Percentiles rank a stretch among this genome's conserved stretches.
These are phyloP conservation scores for Arachnomyces sp. DNA, from an alignment of 2,329 filamentous ascomycete species.

Conservation along the genomic window DNA sequence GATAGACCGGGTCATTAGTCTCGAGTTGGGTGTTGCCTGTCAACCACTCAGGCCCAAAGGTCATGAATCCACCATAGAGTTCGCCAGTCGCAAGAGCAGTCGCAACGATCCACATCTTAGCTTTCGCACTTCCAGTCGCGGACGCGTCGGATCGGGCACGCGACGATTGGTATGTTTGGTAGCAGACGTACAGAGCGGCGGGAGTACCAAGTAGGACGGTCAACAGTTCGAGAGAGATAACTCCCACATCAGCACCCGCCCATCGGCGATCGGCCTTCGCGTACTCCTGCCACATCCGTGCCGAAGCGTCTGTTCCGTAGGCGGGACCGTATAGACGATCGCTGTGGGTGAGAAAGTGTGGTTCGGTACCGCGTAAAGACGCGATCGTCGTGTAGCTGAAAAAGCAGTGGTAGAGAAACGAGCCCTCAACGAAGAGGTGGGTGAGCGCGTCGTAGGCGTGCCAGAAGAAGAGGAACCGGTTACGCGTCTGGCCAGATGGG, in stretches of 20 bases:
- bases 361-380: constrained; percentile 12
- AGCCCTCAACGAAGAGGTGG: constrained; percentile 84
- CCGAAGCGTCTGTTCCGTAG: constrained; percentile 49
- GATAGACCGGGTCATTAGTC: constrained; percentile 53
- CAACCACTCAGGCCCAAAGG: constrained; percentile 59
- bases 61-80: constrained; percentile 59
- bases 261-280: constrained; percentile 57
- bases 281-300: constrained; percentile 58
- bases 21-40: constrained; percentile 51
- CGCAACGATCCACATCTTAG: constrained; percentile 50
- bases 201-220: constrained; percentile 55
- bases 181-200: constrained; percentile 51
- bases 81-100: constrained; percentile 54
- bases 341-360: constrained; percentile 47
- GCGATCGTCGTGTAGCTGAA: constrained; percentile 50
- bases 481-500: constrained; percentile 46
- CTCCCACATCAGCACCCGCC: constrained; percentile 51
- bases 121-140: constrained; percentile 21
- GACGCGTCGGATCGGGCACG: constrained; percentile 11
- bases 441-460: constrained; percentile 88
- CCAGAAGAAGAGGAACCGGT: constrained; percentile 84
- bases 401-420: constrained; percentile 91
- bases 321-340: constrained; percentile 52
- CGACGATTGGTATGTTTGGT: constrained; percentile 35
- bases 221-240: constrained; percentile 54